Base-by-base conservation (phyloP, 371 early-diverging fungal species). In the Nematocida displodere region DNA sequence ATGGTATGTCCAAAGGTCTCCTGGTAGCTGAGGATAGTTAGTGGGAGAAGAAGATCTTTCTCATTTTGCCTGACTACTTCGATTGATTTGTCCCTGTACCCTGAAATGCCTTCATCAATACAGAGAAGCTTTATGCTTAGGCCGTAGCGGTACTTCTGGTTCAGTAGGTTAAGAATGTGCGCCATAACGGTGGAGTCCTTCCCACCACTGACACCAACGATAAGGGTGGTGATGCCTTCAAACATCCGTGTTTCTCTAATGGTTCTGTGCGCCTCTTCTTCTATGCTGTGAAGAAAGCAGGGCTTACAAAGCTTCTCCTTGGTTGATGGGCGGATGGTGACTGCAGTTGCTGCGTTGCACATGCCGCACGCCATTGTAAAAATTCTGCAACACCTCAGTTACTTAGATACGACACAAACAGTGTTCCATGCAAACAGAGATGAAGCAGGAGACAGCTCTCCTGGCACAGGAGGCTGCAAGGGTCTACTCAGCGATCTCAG, bases 101-200 rank as follows among this genome's bases (percentile, higher is more conserved):
- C 97, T 7, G 90, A 87, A 76, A 98, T 98, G 29, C 99, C 99
- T 85, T 98, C 99, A 85, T 98, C 99, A n/a, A 97, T 89, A 22
- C 94, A 92, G 11, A 98, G 84, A 31, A 98, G 84, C 48, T 87
- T 90, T 42, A 98, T 83, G 54, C 94, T 90, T 11, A 96, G 83
- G 0, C 92, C 92, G 81, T 97, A 97, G 63, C 89, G 84, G 85
- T 97, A 88, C 42, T 91, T 87, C 64, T 92, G 91, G 82, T 98
- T 98, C 65, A 98, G 86, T 22, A 87, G 81, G 81, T 92, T 92
- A 86, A 98, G 84, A 13, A 97, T 89, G 84, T 95, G 88, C 1
- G 97, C 97, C 15, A 98, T 86, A 22, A 98, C 99, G 11, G 97
- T 97, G 0, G 94, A 93, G 84, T 97, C 98, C 87, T 97, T 97